Evolutionary conservation across 192 early-diverging fungal genomes (phyloP).

Genomic region (Tieghemiomyces parasiticus): DNA sequence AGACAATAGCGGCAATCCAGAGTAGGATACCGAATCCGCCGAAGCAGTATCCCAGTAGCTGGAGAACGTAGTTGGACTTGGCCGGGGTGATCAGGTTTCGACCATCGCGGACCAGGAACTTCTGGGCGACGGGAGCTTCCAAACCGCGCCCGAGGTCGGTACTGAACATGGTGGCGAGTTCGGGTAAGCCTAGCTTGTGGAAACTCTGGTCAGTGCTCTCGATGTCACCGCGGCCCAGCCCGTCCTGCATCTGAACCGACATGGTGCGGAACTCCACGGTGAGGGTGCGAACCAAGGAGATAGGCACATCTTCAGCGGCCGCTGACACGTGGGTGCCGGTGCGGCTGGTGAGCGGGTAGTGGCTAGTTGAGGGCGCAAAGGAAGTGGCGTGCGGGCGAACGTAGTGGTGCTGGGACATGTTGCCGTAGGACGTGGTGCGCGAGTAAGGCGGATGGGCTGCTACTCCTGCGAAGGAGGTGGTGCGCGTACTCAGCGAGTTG

Average conservation of each 20-base stretch:
- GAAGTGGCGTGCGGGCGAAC: too few species aligned
- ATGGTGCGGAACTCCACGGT: slow-evolving; percentile 14
- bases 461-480: too few species aligned
- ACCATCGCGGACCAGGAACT: slow-evolving; percentile 1
- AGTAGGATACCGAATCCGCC: slow-evolving; percentile 56
- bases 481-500: too few species aligned
- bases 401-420: too few species aligned
- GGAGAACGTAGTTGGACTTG: slow-evolving; percentile 21
- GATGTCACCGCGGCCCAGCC: not conserved
- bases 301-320: not conserved
- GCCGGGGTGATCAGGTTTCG: slow-evolving; percentile 11
- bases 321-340: too few species aligned
- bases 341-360: too few species aligned
- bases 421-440: too few species aligned
- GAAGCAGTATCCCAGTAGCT: slow-evolving; percentile 36
- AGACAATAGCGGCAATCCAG: slow-evolving; percentile 51
- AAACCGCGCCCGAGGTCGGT: not conserved
- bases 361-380: too few species aligned
- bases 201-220: not conserved
- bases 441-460: too few species aligned
- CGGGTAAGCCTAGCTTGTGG: not conserved
- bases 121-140: not conserved
- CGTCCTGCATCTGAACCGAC: slow-evolving; percentile 7
- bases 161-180: not conserved
- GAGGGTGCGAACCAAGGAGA: not conserved